Percentiles rank a stretch among this genome's conserved stretches.
phyloP scores from a whole-genome alignment of 1,284 basidiomycete species.

The Austropuccinia psidii region DNA sequence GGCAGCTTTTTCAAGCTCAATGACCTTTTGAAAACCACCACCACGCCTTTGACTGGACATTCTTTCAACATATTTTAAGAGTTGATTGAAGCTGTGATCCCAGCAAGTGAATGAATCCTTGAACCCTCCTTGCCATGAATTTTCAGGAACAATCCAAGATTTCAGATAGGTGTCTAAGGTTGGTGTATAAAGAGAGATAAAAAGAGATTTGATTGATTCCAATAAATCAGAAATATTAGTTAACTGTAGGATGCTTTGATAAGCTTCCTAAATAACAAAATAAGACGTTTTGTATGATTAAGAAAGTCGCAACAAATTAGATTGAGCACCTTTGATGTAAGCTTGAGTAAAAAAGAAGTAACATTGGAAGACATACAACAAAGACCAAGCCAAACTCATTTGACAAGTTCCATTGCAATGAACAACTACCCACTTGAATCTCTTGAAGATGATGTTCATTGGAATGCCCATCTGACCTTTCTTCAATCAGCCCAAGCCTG shows the following conservation, averaged over 20 bases:
- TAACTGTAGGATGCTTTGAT: constrained; percentile 90
- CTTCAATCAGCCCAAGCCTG: constrained; percentile 76
- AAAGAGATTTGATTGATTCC: constrained; percentile 67
- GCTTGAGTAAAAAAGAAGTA: not conserved
- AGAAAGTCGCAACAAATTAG: not conserved
- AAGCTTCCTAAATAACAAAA: constrained; percentile 56
- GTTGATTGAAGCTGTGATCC: constrained; percentile 70
- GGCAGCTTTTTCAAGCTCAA: constrained; percentile 1
- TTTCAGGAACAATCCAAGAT: constrained; percentile 47
- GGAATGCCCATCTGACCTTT: constrained; percentile 53
- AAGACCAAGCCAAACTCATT: constrained; percentile 91
- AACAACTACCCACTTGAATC: constrained; percentile 86
- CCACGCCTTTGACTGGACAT: constrained; percentile 54
- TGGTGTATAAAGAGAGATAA: constrained; percentile 65
- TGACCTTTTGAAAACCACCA: not conserved
- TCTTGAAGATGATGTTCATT: constrained; percentile 29
- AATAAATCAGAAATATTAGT: constrained; percentile 88
- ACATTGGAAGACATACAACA: constrained; percentile 59
- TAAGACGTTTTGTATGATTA: not conserved
- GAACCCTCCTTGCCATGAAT: constrained; percentile 55
- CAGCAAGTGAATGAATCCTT: constrained; percentile 65
- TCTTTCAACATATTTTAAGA: constrained; percentile 66
- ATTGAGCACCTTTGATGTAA: not conserved
- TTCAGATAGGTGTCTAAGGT: constrained; percentile 39
- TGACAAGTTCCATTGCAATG: constrained; percentile 82